Evolutionary conservation across 148 eudicot species (phyloP), one percentile per base, ranked within the genome.

Genomic region (Dianthus caryophyllus): DNA sequence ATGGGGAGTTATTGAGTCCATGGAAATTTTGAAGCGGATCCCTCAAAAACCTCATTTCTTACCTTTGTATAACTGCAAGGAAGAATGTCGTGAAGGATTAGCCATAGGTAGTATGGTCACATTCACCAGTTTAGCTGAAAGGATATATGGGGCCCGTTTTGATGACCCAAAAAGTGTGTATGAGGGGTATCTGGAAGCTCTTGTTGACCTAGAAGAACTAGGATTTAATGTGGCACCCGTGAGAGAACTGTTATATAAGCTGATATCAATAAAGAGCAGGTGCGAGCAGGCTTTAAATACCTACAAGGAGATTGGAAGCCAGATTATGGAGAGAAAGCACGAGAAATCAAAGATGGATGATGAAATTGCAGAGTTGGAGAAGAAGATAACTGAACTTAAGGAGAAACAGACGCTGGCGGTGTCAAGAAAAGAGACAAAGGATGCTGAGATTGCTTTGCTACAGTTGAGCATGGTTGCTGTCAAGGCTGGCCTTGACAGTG

Each of bases 81-180:
- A 84, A 68, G 77, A 82, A 72, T 62, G 76, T 27, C 88, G 98
- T 2, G 96, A 92, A 82, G 98, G 94, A 33, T 72, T 85, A 73
- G 98, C 98, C 39, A 80, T 92, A 58, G 96, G 91, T 13, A 70
- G 51, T 51, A 92, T 92, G 98, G 91, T 92, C n/a, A 87, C 84
- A 24, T 92, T 85, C 68, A 64, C 85, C 36, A 81, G 82, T 29
- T 68, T 83, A 58, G 89, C 82, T 11, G 85, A 84, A 53, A 81
- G 67, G 61, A 72, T 83, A 44, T 76, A 78, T 3, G 73, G 63
- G 70, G 73, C 88, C 61, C 74, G 30, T 33, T 70, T 84, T 52
- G 75, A 67, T 47, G 88, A 80, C 29, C 82, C 87, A 0, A 76
- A 67, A 75, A 81, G 78, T 67, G 21, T 65, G 12, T 68, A 84